Evolutionary conservation across 202 grass and related monocot genomes (phyloP).

Genomic region (Thinopyrum obtusiflorum): DNA sequence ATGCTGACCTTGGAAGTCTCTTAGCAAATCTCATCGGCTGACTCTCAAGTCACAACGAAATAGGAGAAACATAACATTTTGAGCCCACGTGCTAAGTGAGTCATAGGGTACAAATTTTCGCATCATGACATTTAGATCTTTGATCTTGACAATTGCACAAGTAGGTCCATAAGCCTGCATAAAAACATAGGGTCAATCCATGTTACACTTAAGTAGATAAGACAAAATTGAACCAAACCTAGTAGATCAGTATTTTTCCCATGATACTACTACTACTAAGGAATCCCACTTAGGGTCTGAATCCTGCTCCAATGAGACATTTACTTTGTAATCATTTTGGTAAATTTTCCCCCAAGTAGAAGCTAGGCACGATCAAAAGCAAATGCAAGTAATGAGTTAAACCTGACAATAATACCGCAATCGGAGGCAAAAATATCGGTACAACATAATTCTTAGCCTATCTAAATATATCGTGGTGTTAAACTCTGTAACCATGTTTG

Average conservation of each 20-base stretch:
- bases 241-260: neutral
- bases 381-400: neutral
- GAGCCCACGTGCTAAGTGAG: neutral
- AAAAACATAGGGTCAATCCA: neutral
- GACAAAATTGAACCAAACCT: neutral
- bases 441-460: neutral
- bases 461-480: too few species aligned
- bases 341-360: neutral
- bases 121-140: too few species aligned
- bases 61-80: neutral
- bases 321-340: neutral
- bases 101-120: neutral
- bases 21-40: neutral
- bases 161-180: neutral
- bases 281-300: neutral
- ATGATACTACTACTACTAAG: neutral
- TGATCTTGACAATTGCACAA: neutral
- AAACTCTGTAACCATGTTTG: too few species aligned
- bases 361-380: neutral
- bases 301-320: neutral
- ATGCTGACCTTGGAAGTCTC: neutral
- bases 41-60: neutral
- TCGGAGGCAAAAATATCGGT: neutral
- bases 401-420: neutral
- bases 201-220: neutral